Evolutionary conservation across 2,329 filamentous ascomycete species (phyloP).

Genomic region (Ceratocystis huliohia): DNA sequence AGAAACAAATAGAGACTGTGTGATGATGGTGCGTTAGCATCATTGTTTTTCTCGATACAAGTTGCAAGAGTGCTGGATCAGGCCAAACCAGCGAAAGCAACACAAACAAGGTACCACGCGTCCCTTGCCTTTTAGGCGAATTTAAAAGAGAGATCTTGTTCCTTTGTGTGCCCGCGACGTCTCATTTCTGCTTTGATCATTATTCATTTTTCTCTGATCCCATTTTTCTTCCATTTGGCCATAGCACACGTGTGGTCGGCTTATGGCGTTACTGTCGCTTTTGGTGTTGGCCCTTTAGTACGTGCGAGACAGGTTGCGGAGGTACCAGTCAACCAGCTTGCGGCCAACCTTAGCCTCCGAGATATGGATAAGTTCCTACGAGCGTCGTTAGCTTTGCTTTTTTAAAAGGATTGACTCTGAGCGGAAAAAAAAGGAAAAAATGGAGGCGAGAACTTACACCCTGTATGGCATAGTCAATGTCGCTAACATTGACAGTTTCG

Average conservation of each 20-base stretch:
- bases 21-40: neutral
- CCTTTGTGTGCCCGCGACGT: conserved; percentile 4
- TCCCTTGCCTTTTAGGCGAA: neutral
- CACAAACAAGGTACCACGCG: neutral
- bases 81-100: neutral
- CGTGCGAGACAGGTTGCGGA: conserved; percentile 88
- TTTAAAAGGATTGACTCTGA: neutral
- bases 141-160: conserved; percentile 8
- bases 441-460: conserved; percentile 48
- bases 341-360: conserved; percentile 97
- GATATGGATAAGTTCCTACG: conserved; percentile 87
- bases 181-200: conserved; percentile 23
- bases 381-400: conserved; percentile 9
- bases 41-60: neutral
- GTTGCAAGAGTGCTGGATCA: neutral
- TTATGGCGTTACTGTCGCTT: neutral
- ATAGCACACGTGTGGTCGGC: neutral
- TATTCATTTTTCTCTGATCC: conserved; percentile 20
- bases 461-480: conserved; percentile 94
- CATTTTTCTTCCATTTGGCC: conserved; percentile 21
- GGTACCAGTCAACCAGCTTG: conserved; percentile 97
- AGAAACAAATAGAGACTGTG: conserved; percentile 9
- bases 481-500: conserved; percentile 82
- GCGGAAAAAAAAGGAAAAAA: neutral
- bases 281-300: conserved; percentile 46